Base-by-base conservation (phyloP, 306 rosid genomes). In the Lathyrus oleraceus region DNA sequence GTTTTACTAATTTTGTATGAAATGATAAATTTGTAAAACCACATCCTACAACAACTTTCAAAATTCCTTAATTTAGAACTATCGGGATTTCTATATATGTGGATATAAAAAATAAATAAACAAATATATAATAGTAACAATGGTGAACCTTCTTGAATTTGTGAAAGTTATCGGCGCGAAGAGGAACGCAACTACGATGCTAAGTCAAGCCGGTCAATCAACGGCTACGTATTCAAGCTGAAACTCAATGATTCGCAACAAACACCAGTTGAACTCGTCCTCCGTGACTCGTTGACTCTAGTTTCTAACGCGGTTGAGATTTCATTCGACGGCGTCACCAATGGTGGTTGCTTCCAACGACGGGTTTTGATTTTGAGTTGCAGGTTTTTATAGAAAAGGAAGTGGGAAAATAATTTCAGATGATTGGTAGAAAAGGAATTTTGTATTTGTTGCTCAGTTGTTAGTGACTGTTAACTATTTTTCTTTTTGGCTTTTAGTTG, bases 121-220 rank as follows among this genome's bases (percentile, higher is more conserved):
- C 3, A 27, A 27, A 27, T 27, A 27, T 21, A 48, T 27, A 27
- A 28, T 28, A 28, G 5, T 28, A 28, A 51, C 36, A 54, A 4
- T 28, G 32, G 32, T 4, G 32, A 56, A 61, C 97, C 95, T 95
- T 95, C 5, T 95, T 97, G 64, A 95, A 75, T 67, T 95, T 95
- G 83, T 91, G 96, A 56, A 44, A 95, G 2, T 96, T 89, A 76
- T 95, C 99, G 3, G 92, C 73, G 5, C 86, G 86, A 28, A 87
- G 96, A 11, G 99, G 99, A 2, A 95, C 91, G 95, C 97, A 91
- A 17, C 99, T 74, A 95, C 99, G 75, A 96, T 82, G 76, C 85
- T 80, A 65, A 95, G 97, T 97, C 99, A 95, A 5, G 85, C 87
- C 7, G 99, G 97, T 96, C 97, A 95, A 0, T 95, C 99, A 2